Evolutionary conservation across 192 early-diverging fungal species (phyloP).

Genomic region (Chytriomyces hyalinus): DNA sequence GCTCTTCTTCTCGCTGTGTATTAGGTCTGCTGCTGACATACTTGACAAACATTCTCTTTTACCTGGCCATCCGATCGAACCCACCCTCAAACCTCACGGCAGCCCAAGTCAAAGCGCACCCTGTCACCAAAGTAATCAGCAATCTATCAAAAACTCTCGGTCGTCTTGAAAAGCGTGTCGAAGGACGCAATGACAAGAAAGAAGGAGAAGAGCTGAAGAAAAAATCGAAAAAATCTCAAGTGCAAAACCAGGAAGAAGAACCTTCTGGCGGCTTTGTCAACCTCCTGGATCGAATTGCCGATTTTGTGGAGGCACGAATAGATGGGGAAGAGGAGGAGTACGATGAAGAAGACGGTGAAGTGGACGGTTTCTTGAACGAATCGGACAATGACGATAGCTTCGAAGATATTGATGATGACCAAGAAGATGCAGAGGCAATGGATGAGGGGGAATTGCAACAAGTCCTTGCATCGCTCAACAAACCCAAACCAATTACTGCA

Average conservation of each 20-base stretch:
- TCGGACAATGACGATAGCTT: conserved; percentile 27
- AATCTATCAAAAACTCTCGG: conserved; percentile 74
- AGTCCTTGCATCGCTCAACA: conserved; percentile 5
- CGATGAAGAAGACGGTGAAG: conserved; percentile 5
- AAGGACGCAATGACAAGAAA: conserved; percentile 51
- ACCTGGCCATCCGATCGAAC: conserved; percentile 71
- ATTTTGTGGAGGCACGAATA: conserved; percentile 22
- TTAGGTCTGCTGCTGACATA: conserved; percentile 70
- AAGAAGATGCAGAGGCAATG: conserved; percentile 23
- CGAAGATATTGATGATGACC: conserved; percentile 26
- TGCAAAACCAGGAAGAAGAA: conserved; percentile 27
- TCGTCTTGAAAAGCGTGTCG: conserved; percentile 65
- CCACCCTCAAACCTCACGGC: conserved; percentile 60
- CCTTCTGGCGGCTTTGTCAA: conserved; percentile 22
- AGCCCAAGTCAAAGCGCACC: conserved; percentile 66
- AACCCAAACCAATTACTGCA: not conserved
- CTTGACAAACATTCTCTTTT: conserved; percentile 88
- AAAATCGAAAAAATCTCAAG: not conserved
- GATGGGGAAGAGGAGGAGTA: conserved; percentile 30
- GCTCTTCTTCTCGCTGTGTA: not conserved
- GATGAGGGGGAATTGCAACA: conserved; percentile 15
- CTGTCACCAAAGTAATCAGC: conserved; percentile 80
- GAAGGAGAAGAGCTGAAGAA: conserved; percentile 55
- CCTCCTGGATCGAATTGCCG: conserved; percentile 27
- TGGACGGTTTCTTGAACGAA: conserved; percentile 31